Evolutionary conservation across 1,139 yeast genomes (phyloP).

Genomic region (Hansenula anomala): DNA sequence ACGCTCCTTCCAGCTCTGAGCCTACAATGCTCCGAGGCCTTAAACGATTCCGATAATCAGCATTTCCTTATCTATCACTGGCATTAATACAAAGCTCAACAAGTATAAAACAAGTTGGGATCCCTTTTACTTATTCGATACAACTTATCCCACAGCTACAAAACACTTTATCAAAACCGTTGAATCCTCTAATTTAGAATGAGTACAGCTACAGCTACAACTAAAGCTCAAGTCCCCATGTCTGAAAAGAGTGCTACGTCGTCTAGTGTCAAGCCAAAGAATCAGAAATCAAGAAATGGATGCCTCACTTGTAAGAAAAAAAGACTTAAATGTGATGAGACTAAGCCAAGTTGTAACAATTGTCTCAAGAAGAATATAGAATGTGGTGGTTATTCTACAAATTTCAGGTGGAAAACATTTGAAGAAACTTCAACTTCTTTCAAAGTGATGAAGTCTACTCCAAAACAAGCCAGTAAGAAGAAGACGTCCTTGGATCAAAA

Average conservation of each 20-base stretch:
- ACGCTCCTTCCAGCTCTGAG: too few species aligned
- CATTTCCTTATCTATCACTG: background rate
- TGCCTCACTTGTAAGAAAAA: constrained; percentile 55
- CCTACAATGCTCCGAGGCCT: too few species aligned
- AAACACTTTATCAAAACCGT: too few species aligned
- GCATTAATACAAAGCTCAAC: background rate
- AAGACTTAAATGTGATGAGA: constrained; percentile 54
- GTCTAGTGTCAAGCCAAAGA: too few species aligned
- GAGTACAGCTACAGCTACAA: background rate
- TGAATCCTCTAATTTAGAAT: too few species aligned
- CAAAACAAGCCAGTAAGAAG: background rate
- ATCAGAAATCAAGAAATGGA: constrained; percentile 25
- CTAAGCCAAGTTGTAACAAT: constrained; percentile 46
- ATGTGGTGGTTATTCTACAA: constrained; percentile 62
- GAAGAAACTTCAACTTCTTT: constrained; percentile 26
- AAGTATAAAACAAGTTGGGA: too few species aligned
- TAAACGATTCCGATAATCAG: background rate
- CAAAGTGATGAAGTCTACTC: constrained; percentile 5
- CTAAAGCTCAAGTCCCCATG: background rate
- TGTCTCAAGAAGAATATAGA: constrained; percentile 39
- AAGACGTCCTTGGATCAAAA: constrained; percentile 6
- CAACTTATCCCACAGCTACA: too few species aligned
- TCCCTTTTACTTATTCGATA: too few species aligned
- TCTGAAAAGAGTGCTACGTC: too few species aligned
- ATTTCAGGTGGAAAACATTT: constrained; percentile 60